Evolutionary conservation across 2,329 filamentous ascomycete genomes (phyloP), one percentile per base, ranked within the genome.

Genomic region (Colletotrichum sansevieriae): DNA sequence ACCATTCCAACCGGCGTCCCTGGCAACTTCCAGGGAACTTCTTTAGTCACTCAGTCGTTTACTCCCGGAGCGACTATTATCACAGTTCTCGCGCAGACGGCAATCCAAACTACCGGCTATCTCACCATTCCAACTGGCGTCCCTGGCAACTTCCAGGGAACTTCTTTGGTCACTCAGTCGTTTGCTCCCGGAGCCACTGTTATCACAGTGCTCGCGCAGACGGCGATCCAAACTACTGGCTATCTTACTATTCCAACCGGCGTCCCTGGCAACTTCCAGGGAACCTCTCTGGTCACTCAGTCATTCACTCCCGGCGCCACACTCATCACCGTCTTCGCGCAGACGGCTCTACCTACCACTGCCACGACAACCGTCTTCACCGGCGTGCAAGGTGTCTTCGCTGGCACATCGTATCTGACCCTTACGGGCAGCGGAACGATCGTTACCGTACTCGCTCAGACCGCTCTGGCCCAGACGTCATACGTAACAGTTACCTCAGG

Each of bases 61-160:
- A 18, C 22, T 5, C 15, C 25, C 10, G 49, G 49, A 8, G 63
- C 46, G 1, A 66, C 63, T 5, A 3, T 58, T 0, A 44, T n/a
- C 11, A 58, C 52, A 3, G 61, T 64, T 2, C 13, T 59, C 33
- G n/a, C 46, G 5, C 54, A 65, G 37, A 65, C 62, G 9, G 55
- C 62, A 4, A 22, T 22, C 22, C 22, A 22, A 22, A 22, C 22
- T 22, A 22, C 22, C 22, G 22, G 22, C 22, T 22, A 22, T 22
- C 22, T 22, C 22, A 22, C 22, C 4, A 22, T 22, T 22, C 22
- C 22, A 22, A 22, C 22, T 22, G 22, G 22, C 22, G 22, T 22
- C 4, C 22, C 22, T 22, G 22, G 22, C 22, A 22, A 22, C 4
- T 22, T 61, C 35, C 29, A 10, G 3, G 58, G 58, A 2, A 61